Evolutionary conservation across 768 basidiomycete species (phyloP).

Genomic region (Naganishia antarctica): DNA sequence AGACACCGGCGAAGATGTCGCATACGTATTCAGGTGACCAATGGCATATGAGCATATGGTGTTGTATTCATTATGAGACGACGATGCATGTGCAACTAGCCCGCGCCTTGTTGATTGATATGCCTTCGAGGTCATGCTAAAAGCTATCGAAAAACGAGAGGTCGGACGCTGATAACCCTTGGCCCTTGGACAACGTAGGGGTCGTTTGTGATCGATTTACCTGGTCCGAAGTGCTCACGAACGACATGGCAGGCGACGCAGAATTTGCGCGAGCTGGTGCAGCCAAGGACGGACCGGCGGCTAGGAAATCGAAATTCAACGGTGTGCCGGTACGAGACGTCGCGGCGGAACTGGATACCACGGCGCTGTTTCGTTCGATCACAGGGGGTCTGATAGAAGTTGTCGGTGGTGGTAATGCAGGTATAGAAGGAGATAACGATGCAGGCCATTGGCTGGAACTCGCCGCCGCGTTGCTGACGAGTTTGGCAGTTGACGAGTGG

Average conservation of each 20-base stretch:
- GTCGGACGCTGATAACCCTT: conserved; percentile 26
- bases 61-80: neutral
- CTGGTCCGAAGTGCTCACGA: neutral
- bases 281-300: neutral
- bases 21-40: no score
- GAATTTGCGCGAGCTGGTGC: neutral
- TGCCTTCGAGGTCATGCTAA: neutral
- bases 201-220: neutral
- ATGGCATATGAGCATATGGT: neutral
- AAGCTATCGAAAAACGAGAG: conserved; percentile 28
- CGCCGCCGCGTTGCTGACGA: conserved; percentile 19
- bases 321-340: neutral
- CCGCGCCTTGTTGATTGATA: no score
- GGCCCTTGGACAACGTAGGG: neutral
- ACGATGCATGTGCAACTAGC: no score
- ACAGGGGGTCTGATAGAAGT: neutral
- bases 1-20: no score
- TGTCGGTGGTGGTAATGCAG: conserved; percentile 17
- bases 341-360: no score
- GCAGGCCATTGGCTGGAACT: conserved; percentile 24
- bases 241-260: neutral
- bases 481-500: conserved; percentile 4
- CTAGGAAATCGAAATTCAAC: conserved; percentile 12
- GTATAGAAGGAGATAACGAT: conserved; percentile 15
- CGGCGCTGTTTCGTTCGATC: no score